phyloP scores from a whole-genome alignment of 2,329 filamentous ascomycete genomes.

The Didymella glomerata region DNA sequence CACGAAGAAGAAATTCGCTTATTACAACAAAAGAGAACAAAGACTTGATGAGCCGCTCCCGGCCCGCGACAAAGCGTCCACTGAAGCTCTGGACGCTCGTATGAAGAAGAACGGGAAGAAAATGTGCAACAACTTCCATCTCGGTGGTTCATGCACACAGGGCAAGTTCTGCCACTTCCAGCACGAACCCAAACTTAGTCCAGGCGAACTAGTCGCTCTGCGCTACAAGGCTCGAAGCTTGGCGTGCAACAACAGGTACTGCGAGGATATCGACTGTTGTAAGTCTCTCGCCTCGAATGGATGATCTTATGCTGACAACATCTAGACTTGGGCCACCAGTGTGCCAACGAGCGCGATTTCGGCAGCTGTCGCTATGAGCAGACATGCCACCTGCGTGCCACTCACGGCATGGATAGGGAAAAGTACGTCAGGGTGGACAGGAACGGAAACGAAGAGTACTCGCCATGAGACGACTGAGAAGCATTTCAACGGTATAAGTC shows the following conservation, averaged over 20 bases:
- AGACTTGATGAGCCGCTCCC: constrained; percentile 54
- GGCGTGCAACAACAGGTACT: constrained; percentile 50
- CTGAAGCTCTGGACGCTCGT: constrained; percentile 39
- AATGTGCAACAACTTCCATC: constrained; percentile 49
- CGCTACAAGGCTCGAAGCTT: constrained; percentile 54
- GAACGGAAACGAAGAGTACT: constrained; percentile 33
- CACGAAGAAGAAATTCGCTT: constrained; percentile 48
- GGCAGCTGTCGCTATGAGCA: constrained; percentile 50
- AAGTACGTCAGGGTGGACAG: constrained; percentile 39
- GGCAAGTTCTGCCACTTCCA: constrained; percentile 54
- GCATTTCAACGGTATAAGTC: too few relatives aligned
- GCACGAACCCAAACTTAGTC: constrained; percentile 52
- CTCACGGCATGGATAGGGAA: constrained; percentile 53
- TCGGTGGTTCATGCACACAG: constrained; percentile 51
- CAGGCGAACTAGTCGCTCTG: constrained; percentile 52
- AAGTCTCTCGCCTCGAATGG: constrained; percentile 18
- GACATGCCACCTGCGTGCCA: constrained; percentile 50
- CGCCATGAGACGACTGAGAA: background rate
- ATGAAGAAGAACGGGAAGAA: constrained; percentile 44
- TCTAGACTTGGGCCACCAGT: constrained; percentile 53
- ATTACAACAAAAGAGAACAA: constrained; percentile 55
- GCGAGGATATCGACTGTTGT: constrained; percentile 55
- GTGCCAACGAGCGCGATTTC: constrained; percentile 47
- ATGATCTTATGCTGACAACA: background rate
- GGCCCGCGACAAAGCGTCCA: constrained; percentile 36